Evolutionary conservation across 108 stramenopile genomes (phyloP), one percentile per base, ranked within the genome.

Genomic region (Aureococcus anophagefferens): DNA sequence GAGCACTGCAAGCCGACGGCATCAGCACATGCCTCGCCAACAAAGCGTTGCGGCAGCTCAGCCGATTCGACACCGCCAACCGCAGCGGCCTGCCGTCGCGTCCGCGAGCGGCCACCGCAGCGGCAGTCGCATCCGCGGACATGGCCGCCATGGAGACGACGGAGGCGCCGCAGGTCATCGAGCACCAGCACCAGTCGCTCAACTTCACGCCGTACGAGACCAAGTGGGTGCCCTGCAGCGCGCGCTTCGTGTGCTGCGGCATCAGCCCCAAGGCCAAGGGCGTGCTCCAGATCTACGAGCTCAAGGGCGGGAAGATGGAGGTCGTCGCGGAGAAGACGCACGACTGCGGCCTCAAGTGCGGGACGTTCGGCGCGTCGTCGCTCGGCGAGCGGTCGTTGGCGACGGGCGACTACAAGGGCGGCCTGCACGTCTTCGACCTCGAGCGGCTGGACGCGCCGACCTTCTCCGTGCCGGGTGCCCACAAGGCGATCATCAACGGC

Each of bases 161-260:
- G 28, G 86, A 91, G 32, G 91, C 93, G 33, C 93, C 93, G 25
- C 90, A 92, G 69, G 83, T 93, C 72, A 91, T 93, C 63, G 93
- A 93, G 72, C 90, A 93, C 51, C 17, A 59, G 51, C 68, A 77
- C 65, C 75, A 82, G 81, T 76, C 80, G 62, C 68, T 92, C 21
- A 79, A 73, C 33, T 92, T 86, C 75, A 92, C 93, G 14, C 88
- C 93, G 4, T 87, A 88, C 65, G 90, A 91, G 62, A 87, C 85
- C 25, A 85, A 83, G 65, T 93, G 87, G 87, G 69, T 93, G 7
- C 93, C 93, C 0, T 84, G 85, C 71, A 84, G 87, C 13, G 89
- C 91, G 7, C 65, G 82, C 0, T 83, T 93, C 62, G 88, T 88
- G 62, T 72, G 76, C 30, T 63, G 76, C 36, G 93, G 93, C n/a